Base-by-base conservation (phyloP, 192 early-diverging fungal species). In the Podila epigama region DNA sequence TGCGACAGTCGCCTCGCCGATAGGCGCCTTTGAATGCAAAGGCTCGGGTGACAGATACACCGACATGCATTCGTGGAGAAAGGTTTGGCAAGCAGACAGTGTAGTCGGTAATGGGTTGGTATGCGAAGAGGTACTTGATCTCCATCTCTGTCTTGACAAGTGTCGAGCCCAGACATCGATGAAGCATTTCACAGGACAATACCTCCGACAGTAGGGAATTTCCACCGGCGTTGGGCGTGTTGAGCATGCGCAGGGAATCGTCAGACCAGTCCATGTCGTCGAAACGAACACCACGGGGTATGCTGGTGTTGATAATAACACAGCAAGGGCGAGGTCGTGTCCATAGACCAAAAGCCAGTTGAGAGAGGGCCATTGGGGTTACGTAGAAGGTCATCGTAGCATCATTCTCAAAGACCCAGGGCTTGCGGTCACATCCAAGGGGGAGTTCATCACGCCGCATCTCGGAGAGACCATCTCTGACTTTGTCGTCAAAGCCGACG, bases 81-180 rank as follows among this genome's bases (percentile, higher is more conserved):
- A 67, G 59, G 58, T 78, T 34, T 2, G 60, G 83, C 13, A 82
- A 29, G 2, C 60, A 60, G 41, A 80, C 66, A 1, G 82, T 68
- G 51, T 84, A 86, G 57, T 86, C 85, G n/a, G 81, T 83, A 35
- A 86, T 83, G 33, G 85, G 81, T 11, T 73, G 69, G 41, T 80
- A 68, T 4, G 65, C 63, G 34, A 79, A 71, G 3, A 66, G 60
- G 62, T 86, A 83, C 18, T 34, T 36, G 9, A 86, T 65, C 55
- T 86, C 85, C 81, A 84, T 84, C 68, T 86, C 85, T 11, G 85
- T 86, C 53, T 81, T 83, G 53, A 69, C 67, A 13, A 86, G 35
- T 5, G 68, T 34, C n/a, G 75, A 73, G n/a, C 80, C 80, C 4
- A 86, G 44, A 29, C 84, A 68, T 28, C 85, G 69, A 29, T 67